phyloP scores from a whole-genome alignment of 2,329 filamentous ascomycete species.

The Dactylellina parvicollis region DNA sequence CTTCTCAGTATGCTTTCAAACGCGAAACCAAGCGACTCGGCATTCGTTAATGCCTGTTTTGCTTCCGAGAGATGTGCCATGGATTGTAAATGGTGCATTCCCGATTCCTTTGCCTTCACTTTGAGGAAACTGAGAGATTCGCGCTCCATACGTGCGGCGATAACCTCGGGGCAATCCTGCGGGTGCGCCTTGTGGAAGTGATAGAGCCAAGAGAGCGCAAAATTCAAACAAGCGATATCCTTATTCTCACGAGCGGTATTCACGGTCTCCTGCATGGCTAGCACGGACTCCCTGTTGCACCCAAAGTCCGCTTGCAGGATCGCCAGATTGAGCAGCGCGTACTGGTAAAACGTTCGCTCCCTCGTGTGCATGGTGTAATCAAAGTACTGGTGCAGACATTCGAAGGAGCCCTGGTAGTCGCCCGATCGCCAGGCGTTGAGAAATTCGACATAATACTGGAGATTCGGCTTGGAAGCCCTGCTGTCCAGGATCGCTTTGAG shows the following conservation, averaged over 20 bases:
- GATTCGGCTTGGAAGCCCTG: constrained; percentile 58
- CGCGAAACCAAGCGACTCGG: constrained; percentile 63
- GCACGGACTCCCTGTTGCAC: constrained; percentile 86
- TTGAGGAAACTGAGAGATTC: constrained; percentile 86
- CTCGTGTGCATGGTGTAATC: constrained; percentile 92
- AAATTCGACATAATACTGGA: constrained; percentile 68
- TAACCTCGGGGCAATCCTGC: constrained; percentile 72
- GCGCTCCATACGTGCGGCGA: constrained; percentile 80
- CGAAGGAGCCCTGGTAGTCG: constrained; percentile 88
- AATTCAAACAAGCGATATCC: constrained; percentile 91
- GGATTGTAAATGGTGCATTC: constrained; percentile 85
- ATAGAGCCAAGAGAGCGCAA: constrained; percentile 93
- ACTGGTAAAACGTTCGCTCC: constrained; percentile 89
- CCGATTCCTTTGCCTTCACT: constrained; percentile 82
- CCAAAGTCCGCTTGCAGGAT: constrained; percentile 96
- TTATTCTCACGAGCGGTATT: constrained; percentile 93
- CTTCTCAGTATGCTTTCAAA: constrained; percentile 84
- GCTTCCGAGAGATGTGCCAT: constrained; percentile 86
- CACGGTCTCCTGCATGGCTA: constrained; percentile 93
- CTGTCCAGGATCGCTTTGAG: constrained; percentile 75
- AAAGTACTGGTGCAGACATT: constrained; percentile 92
- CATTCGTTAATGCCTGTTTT: constrained; percentile 76
- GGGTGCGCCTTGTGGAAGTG: constrained; percentile 91
- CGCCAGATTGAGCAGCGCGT: constrained; percentile 90
- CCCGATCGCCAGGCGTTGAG: constrained; percentile 91